Percentiles rank a stretch among this genome's conserved stretches.
Evolutionary conservation across 345 rosid genomes (phyloP).

Genomic region (Balakata baccata): DNA sequence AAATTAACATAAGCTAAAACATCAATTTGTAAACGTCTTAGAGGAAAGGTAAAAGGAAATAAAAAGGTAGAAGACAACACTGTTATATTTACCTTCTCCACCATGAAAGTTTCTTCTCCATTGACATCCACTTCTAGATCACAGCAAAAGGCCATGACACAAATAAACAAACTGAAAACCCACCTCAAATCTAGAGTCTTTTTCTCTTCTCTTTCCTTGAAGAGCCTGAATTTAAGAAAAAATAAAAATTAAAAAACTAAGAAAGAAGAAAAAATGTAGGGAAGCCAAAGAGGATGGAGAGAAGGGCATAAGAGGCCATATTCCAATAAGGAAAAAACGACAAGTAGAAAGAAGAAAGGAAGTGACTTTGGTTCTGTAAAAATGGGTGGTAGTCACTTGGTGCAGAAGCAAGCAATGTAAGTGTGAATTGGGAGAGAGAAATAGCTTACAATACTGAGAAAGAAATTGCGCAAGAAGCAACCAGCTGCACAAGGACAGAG

Average conservation of each 20-base stretch:
- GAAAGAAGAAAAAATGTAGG: not conserved
- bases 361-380: conserved; percentile 9
- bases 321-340: conserved; percentile 11
- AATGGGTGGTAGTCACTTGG: conserved; percentile 1
- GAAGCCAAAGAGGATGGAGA: not conserved
- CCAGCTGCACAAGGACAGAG: conserved; percentile 8
- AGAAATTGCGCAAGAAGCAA: conserved; percentile 7
- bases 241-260: conserved; percentile 6
- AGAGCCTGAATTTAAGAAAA: not conserved
- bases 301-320: not conserved
- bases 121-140: conserved; percentile 92
- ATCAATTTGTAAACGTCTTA: not conserved
- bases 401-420: conserved; percentile 4
- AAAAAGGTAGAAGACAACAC: not conserved
- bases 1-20: not conserved
- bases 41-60: not conserved
- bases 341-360: conserved; percentile 15
- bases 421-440: not conserved
- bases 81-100: conserved; percentile 58
- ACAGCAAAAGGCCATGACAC: conserved; percentile 68
- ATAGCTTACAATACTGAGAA: not conserved
- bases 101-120: conserved; percentile 79
- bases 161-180: conserved; percentile 15
- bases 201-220: not conserved
- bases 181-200: conserved; percentile 22